These are phyloP conservation scores for Plasmopara halstedii DNA, from an alignment of 352 stramenopile genomes.

Conservation along the genomic window DNA sequence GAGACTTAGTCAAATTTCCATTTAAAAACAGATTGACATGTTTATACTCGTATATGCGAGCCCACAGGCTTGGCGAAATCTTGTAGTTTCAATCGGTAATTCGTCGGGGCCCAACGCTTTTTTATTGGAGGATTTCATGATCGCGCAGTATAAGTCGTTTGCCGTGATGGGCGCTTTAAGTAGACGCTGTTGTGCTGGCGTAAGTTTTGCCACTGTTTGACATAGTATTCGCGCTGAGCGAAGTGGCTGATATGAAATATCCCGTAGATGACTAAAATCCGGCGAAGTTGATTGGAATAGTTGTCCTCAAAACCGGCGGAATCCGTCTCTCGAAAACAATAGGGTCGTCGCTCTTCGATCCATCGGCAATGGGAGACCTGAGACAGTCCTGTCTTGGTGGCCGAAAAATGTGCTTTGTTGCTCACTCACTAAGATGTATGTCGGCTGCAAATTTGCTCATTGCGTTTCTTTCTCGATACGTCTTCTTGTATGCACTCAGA, in stretches of 20 bases:
- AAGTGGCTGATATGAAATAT: background rate
- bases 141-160: slow-evolving; percentile 11
- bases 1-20: slow-evolving; percentile 15
- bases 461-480: slow-evolving; percentile 2
- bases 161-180: slow-evolving; percentile 6
- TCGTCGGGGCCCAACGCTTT: slow-evolving; percentile 8
- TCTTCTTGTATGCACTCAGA: background rate
- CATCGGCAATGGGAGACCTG: slow-evolving; percentile 5
- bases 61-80: background rate
- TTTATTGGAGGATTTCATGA: slow-evolving; percentile 7
- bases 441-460: slow-evolving; percentile 10
- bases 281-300: slow-evolving; percentile 10
- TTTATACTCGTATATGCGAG: slow-evolving; percentile 8
- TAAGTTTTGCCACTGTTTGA: background rate
- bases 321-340: background rate
- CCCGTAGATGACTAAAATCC: slow-evolving; percentile 2
- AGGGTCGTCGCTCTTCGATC: slow-evolving; percentile 1
- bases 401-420: slow-evolving; percentile 10
- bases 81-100: slow-evolving; percentile 14
- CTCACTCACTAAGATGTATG: slow-evolving; percentile 6
- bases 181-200: background rate
- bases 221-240: background rate
- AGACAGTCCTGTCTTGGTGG: slow-evolving; percentile 4
- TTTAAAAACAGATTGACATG: slow-evolving; percentile 1
- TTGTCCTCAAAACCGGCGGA: slow-evolving; percentile 1